Evolutionary conservation across 129 eudicot species (phyloP), one percentile per base, ranked within the genome.

Genomic region (Pseudognaphalium luteoalbum): DNA sequence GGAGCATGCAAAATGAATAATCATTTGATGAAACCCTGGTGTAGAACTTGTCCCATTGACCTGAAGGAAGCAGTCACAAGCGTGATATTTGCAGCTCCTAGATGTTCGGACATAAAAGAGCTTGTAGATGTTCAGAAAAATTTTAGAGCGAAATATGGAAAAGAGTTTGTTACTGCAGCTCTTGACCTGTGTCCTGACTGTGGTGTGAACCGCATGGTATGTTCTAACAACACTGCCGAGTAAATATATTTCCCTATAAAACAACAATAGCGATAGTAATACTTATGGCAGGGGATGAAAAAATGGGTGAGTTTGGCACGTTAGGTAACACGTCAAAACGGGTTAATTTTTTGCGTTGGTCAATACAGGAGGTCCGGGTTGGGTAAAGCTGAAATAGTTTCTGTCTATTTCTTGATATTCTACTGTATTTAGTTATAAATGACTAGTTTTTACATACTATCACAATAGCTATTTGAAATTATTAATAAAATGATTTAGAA

Each of bases 11-110:
- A 75, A 15, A 64, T 9, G 54, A 76, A 28, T 61, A 50, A 50
- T 61, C 33, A 51, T 35, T 17, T 75, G 77, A 42, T 63, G 22
- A 62, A 50, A 4, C 66, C 67, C 68, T 56, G 57, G 28, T 2
- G 11, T 63, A 93, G 98, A 83, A 88, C 76, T 63, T 93, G 98
- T 50, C 98, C 98, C 56, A 88, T 91, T 83, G 97, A 93, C 76
- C 62, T 93, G 74, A 93, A 93, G 81, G 98, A 93, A 88, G 97
- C 97, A 80, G 67, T 93, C 66, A 67, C 98, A 44, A 93, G 98
- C 59, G 81, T 93, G 70, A 76, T 93, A 76, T 93, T 88, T 87
- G 96, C 98, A 25, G 83, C 97, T 63, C 98, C 93, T 34, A 88
- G 98, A 80, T 93, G 98, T 83, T 87, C 93, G 67, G 98, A 91